Evolutionary conservation across 2,329 filamentous ascomycete genomes (phyloP), one percentile per base, ranked within the genome.

Genomic region (Microascus cirrosus): DNA sequence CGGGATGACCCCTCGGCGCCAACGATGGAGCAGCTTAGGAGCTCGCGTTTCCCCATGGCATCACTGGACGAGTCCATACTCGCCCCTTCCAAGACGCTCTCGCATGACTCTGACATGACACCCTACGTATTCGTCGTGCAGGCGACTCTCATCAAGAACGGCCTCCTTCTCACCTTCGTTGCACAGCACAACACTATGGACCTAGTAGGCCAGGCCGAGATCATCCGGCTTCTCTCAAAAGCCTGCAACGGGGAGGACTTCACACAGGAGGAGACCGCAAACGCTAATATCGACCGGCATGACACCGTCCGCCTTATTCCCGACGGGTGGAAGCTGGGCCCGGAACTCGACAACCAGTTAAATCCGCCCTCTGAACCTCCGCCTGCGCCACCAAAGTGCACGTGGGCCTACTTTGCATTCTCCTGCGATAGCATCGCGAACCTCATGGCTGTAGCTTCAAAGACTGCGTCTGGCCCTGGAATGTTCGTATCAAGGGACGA

Each of bases 401-500:
- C 63, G 12, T 80, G 78, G 75, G 65, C 68, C 0, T 75, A 76
- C 59, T 77, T 80, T 62, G 65, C 63, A 22, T 79, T 82, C 63
- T 58, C 66, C 1, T 39, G 67, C 1, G 51, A 64, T 2, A 69
- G 72, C 0, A 69, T 81, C 1, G 55, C 61, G 2, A 57, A 61
- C 0, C 65, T 82, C 1, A 82, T 82, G 59, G 51, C 63, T 0
- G 36, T 63, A 0, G 75, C 76, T 3, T 65, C 64, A 7, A 51
- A 62, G 57, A 61, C 62, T 11, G 56, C 65, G 56, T 59, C 65
- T 22, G 20, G 55, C 2, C 53, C 62, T 4, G 45, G 42, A 1
- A 59, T 60, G 2, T 81, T 71, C 60, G 64, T 82, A 24, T 79
- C 79, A 1, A 82, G 78, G 0, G 79, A 84, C 58, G 80, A 84